Conservation (phyloP, 495 filamentous ascomycete species). For the Hypomontagnella monticulosa region DNA sequence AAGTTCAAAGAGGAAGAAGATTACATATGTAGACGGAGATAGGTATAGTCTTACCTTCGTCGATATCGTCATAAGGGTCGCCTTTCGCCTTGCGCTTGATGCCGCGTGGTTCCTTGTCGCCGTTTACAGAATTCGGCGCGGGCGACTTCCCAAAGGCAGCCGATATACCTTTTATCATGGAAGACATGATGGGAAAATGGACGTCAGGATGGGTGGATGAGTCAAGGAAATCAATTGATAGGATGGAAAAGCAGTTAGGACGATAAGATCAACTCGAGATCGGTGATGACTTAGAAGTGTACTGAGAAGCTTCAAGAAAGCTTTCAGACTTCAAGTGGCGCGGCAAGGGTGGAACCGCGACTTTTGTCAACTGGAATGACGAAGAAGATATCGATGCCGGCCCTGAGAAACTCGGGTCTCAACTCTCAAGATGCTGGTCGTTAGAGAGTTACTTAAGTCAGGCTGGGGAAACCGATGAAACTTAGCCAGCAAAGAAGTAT, state of each 20-base stretch:
- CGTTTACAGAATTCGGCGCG: slow-evolving; percentile 30
- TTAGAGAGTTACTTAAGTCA: not conserved
- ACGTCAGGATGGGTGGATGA: not conserved
- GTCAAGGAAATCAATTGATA: slow-evolving; percentile 2
- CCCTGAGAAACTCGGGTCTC: slow-evolving; percentile 4
- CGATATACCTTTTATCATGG: slow-evolving; percentile 1
- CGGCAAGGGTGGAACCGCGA: slow-evolving; percentile 34
- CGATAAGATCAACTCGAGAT: not conserved
- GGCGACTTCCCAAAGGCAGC: slow-evolving; percentile 23
- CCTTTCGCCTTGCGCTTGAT: slow-evolving; percentile 44
- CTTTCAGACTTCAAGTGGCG: slow-evolving; percentile 19
- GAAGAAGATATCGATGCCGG: slow-evolving; percentile 27
- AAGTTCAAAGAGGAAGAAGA: not conserved
- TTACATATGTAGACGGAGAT: not conserved
- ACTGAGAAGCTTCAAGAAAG: not conserved
- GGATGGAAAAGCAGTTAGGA: not conserved
- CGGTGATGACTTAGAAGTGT: not conserved
- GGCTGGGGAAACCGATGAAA: not conserved
- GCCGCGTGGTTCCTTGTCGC: slow-evolving; percentile 28
- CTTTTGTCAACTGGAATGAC: slow-evolving; percentile 25
- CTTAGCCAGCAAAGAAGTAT: not conserved
- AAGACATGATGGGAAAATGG: slow-evolving; percentile 22
- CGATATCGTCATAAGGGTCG: slow-evolving; percentile 46
- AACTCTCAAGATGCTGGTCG: not conserved
- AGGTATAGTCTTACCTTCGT: slow-evolving; percentile 32